Base-by-base conservation (phyloP, 2,329 filamentous ascomycete genomes). In the Talaromyces rugulosus region DNA sequence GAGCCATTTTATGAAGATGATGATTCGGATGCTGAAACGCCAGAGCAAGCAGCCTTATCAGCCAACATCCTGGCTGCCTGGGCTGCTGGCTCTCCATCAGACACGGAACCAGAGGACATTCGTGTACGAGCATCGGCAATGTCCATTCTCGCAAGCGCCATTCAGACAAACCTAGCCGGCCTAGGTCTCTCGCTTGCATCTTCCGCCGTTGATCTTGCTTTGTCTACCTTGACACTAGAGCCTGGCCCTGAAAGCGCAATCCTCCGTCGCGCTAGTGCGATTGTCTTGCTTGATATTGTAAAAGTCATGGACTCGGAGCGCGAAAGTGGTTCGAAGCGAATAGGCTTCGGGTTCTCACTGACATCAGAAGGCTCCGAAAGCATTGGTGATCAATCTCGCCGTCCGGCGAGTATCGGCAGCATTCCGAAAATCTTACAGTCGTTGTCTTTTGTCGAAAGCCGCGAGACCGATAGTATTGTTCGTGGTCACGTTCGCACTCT, bases 121-220 rank as follows among this genome's bases (percentile, higher is more conserved):
- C 77, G 77, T 12, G 68, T 74, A 1, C 73, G 77, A 4, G 70
- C 77, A n/a, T 80, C 77, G 1, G 77, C 77, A 14, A 67, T 80
- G 3, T 80, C 77, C 2, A 75, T 80, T 33, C 70, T 79, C 4
- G 76, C 75, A 4, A 75, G 74, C 1, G 76, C 76, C 0, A 70
- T 79, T 1, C 71, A 76, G 54, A 76, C 73, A 6, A 79, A 78
- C 60, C 69, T 78, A 53, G 61, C 68, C 14, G 77, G 75, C 2
- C 66, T 80, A 5, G 77, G 77, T 0, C 65, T 72, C 5, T 64
- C 66, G 2, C 68, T 77, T 5, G 62, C 74, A 23, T 70, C 74
- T 0, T 74, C 75, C 0, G 71, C 76, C 0, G 69, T 80, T 6
- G 76, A 78, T 7, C 69, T 79, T 18, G 75, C 75, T 1, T 68